phyloP scores from a whole-genome alignment of 2,329 filamentous ascomycete species.

The Pseudocercospora macadamiae region DNA sequence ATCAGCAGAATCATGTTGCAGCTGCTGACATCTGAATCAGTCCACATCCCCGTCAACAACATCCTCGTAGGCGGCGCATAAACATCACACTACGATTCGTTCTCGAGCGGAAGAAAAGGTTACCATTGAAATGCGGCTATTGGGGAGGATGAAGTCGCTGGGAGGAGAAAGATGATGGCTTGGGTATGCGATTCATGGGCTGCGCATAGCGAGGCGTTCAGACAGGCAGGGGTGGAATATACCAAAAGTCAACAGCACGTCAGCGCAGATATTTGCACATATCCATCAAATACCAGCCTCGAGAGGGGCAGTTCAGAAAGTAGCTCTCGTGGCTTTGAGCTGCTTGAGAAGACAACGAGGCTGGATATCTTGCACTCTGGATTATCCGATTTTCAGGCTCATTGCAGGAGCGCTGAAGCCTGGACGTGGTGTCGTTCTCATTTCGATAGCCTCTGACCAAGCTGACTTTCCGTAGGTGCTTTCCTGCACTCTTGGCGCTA shows the following conservation, averaged over 20 bases:
- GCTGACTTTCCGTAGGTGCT: no score
- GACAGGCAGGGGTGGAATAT: background rate
- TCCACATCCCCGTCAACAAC: slow-evolving; percentile 72
- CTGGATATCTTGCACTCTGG: background rate
- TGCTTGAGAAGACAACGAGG: background rate
- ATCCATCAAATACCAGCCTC: slow-evolving; percentile 3
- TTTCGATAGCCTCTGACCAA: no score
- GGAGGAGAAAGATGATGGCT: background rate
- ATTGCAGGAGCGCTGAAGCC: no score
- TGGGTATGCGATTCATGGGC: background rate
- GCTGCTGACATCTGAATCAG: slow-evolving; percentile 40
- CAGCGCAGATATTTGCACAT: slow-evolving; percentile 1
- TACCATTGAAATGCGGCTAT: background rate
- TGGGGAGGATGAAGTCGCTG: background rate
- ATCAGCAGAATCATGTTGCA: no score
- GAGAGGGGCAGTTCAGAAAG: slow-evolving; percentile 1
- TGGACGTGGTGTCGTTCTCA: no score
- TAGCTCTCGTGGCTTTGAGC: background rate
- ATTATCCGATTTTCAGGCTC: no score
- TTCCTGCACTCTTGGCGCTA: no score
- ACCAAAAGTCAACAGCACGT: background rate
- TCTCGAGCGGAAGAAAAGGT: background rate
- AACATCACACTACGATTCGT: background rate
- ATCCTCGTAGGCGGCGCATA: slow-evolving; percentile 69
- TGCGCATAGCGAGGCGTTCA: slow-evolving; percentile 24